Evolutionary conservation across 176 grass and related monocot genomes (phyloP), one percentile per base, ranked within the genome.

Genomic region (Oryza longistaminata): DNA sequence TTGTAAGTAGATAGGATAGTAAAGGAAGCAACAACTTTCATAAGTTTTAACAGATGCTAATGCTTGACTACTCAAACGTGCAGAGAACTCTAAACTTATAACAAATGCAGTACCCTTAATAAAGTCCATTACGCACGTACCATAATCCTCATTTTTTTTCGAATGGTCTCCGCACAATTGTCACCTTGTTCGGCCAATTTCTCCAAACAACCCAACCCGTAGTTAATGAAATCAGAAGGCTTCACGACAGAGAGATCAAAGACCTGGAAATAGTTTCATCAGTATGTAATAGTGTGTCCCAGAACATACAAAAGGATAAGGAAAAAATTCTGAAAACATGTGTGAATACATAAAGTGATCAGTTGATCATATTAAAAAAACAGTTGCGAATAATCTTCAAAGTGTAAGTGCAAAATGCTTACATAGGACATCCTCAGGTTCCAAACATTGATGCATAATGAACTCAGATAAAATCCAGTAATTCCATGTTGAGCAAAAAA

Each of bases 121-220:
- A 39, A 82, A 79, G 19, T 26, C 61, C 27, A 74, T 83, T 13
- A 50, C n/a, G n/a, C 70, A 87, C 88, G 58, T 94, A 99, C 96
- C 93, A 99, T 85, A 71, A 99, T 90, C 86, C 96, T 96, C 81
- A 99, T 77, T 7, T 89, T 99, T 67, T 82, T 81, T 75, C 96
- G 96, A 73, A 83, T 79, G 1, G 43, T 73, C 68, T 92, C 94
- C 39, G 91, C 96, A 9, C 90, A 86, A 68, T 62, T n/a, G 68
- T 99, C 93, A 66, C 93, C 96, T 86, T 87, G 88, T 31, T 90
- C 83, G 45, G 96, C 96, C 85, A 99, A 89, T 58, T 70, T 90
- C 74, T 99, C 96, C 86, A 99, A 91, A 89, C 93, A 96, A 86
- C 86, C 61, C 78, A 99, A 89, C 68, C 96, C 96, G 87, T 96